Evolutionary conservation across 768 basidiomycete genomes (phyloP).

Genomic region (Boletus patriciae): DNA sequence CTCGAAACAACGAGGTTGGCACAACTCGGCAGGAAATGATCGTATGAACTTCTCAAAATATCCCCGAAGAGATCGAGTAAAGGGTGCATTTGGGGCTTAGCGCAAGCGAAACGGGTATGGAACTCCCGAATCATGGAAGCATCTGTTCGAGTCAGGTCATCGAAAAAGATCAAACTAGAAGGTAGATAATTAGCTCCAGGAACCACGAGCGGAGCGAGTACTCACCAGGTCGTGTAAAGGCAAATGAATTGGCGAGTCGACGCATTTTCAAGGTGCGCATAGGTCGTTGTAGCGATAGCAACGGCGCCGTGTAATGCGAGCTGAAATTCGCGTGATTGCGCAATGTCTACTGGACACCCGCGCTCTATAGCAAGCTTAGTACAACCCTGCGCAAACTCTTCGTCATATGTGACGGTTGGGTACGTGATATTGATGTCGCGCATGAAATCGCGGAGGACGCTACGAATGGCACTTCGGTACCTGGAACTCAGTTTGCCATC

Average conservation of each 20-base stretch:
- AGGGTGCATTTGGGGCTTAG: not conserved
- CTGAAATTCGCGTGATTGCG: slow-evolving; percentile 2
- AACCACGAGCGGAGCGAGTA: not conserved
- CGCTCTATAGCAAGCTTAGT: not conserved
- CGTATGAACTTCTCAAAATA: not conserved
- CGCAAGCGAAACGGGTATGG: not conserved
- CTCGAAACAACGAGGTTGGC: slow-evolving; percentile 6
- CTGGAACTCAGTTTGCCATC: not conserved
- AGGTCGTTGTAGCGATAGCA: slow-evolving; percentile 2
- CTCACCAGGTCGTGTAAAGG: slow-evolving; percentile 4
- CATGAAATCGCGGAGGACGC: slow-evolving; percentile 1
- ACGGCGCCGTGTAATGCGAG: slow-evolving; percentile 1
- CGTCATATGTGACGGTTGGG: slow-evolving; percentile 1
- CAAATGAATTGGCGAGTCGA: slow-evolving; percentile 4
- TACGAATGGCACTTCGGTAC: slow-evolving; percentile 2
- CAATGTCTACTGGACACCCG: not conserved
- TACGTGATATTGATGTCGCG: slow-evolving; percentile 1
- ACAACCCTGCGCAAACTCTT: slow-evolving; percentile 2
- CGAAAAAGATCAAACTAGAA: slow-evolving; percentile 3
- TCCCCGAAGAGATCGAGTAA: not conserved
- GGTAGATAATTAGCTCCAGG: not conserved
- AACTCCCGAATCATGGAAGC: slow-evolving; percentile 2
- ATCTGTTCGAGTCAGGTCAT: slow-evolving; percentile 6
- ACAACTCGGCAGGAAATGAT: slow-evolving; percentile 2
- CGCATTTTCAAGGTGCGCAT: not conserved